Percentiles rank a stretch among this genome's conserved stretches.
Conservation (phyloP, 2,329 filamentous ascomycete species). For the Daldinia eschscholtzii region DNA sequence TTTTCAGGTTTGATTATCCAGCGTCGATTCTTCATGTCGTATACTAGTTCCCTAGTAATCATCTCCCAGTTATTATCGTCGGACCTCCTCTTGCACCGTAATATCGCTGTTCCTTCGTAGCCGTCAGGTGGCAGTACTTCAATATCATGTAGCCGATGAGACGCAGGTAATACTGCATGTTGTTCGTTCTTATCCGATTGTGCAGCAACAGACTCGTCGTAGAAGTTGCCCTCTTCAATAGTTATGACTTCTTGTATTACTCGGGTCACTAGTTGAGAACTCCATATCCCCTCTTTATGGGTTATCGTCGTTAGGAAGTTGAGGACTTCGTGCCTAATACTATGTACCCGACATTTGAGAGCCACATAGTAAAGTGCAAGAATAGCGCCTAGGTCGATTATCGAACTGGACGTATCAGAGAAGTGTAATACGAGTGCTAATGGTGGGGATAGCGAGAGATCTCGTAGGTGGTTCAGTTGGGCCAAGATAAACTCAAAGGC, state of each 20-base stretch:
- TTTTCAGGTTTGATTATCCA: conserved; percentile 17
- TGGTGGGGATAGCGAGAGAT: background rate
- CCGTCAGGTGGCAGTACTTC: conserved; percentile 36
- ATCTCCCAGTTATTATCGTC: conserved; percentile 21
- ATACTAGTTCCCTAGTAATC: conserved; percentile 32
- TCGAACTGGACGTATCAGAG: conserved; percentile 52
- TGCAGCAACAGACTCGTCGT: conserved; percentile 10
- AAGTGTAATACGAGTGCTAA: conserved; percentile 15
- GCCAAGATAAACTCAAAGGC: conserved; percentile 53
- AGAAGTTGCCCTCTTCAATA: conserved; percentile 54
- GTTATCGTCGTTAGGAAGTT: conserved; percentile 11
- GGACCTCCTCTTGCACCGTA: conserved; percentile 28
- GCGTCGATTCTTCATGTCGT: conserved; percentile 19
- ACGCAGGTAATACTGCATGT: conserved; percentile 19
- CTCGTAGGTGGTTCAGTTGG: conserved; percentile 33
- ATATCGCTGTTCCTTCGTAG: conserved; percentile 21
- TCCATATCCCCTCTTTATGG: conserved; percentile 59
- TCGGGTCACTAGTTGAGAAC: conserved; percentile 50
- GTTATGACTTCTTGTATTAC: conserved; percentile 56
- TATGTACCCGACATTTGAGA: conserved; percentile 60
- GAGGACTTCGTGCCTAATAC: conserved; percentile 54
- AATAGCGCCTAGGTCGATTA: conserved; percentile 60
- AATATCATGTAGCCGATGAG: conserved; percentile 33
- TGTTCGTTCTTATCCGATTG: background rate
- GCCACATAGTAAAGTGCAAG: conserved; percentile 61